A percentile compares a stretch with the other conserved stretches of the same genome.
These are phyloP conservation scores for Yamadazyma insecticola DNA, from an alignment of 805 yeast species.

Conservation along the genomic window DNA sequence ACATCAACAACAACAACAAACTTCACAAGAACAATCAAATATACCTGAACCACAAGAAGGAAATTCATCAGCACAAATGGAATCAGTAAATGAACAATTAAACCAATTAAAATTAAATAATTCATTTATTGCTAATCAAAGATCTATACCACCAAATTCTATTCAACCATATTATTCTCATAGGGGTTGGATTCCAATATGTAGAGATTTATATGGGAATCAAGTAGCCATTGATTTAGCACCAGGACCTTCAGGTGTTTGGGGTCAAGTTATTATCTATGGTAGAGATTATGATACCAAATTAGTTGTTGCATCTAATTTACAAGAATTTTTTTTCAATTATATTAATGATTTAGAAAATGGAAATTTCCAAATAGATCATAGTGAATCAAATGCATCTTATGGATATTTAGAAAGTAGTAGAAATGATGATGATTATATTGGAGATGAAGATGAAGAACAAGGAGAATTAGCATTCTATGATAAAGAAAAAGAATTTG, in stretches of 20 bases:
- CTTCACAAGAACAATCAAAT: constrained; percentile 1
- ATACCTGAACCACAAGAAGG: constrained; percentile 3
- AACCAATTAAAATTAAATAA: constrained; percentile 12
- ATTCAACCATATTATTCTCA: constrained; percentile 33
- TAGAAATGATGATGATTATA: constrained; percentile 34
- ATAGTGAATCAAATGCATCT: constrained; percentile 24
- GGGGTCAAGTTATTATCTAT: constrained; percentile 42
- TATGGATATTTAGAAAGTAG: constrained; percentile 33
- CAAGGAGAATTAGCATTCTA: constrained; percentile 38
- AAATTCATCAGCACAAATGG: constrained; percentile 3
- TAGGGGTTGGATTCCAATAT: constrained; percentile 38
- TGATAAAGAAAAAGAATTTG: constrained; percentile 35
- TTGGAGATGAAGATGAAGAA: constrained; percentile 44
- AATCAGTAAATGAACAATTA: constrained; percentile 12
- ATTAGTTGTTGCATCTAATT: constrained; percentile 32
- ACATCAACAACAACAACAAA: constrained; percentile 3
- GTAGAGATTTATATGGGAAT: constrained; percentile 40
- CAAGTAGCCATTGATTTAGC: constrained; percentile 40
- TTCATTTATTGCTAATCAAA: constrained; percentile 28
- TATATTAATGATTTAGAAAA: constrained; percentile 36
- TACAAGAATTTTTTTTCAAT: constrained; percentile 37
- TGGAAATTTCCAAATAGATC: constrained; percentile 39
- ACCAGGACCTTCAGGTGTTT: constrained; percentile 32
- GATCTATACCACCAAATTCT: constrained; percentile 34
- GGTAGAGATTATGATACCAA: constrained; percentile 44